phyloP scores from a whole-genome alignment of 2,329 filamentous ascomycete genomes.

The Metarhizium brunneum region DNA sequence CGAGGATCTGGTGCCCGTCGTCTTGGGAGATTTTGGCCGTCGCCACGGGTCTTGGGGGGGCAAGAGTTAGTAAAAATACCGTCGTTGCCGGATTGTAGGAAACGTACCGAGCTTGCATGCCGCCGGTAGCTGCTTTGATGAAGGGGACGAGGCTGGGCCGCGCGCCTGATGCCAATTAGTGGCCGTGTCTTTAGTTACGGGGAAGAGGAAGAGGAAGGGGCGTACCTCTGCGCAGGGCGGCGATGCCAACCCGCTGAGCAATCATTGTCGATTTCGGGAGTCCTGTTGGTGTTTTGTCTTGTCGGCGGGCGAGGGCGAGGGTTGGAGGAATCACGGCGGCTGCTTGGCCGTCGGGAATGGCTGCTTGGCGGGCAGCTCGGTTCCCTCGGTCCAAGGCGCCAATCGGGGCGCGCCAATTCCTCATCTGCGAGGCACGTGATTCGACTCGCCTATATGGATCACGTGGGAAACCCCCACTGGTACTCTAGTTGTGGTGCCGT shows the following conservation, averaged over 20 bases:
- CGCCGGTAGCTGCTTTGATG: conserved; percentile 30
- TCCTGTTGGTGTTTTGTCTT: background rate
- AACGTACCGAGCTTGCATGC: conserved; percentile 38
- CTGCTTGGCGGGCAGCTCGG: conserved; percentile 17
- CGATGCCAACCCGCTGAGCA: conserved; percentile 47
- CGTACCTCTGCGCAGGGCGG: conserved; percentile 51
- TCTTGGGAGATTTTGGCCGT: conserved; percentile 46
- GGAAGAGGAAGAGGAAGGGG: background rate
- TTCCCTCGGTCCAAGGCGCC: conserved; percentile 34
- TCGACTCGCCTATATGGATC: conserved; percentile 9
- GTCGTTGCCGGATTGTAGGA: no score
- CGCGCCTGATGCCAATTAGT: background rate
- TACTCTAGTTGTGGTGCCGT: no score
- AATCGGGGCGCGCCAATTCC: conserved; percentile 29
- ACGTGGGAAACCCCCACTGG: conserved; percentile 11
- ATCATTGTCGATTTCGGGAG: conserved; percentile 33
- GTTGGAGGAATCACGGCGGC: background rate
- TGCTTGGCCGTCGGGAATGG: background rate
- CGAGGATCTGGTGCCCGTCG: conserved; percentile 58
- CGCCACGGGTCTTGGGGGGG: conserved; percentile 30
- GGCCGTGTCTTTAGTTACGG: no score
- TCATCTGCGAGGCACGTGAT: conserved; percentile 24
- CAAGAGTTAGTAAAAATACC: no score
- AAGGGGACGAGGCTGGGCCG: conserved; percentile 35
- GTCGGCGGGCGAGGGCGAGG: background rate